Evolutionary conservation across 306 rosid species (phyloP), one percentile per base, ranked within the genome.

Genomic region (Pyrus betulifolia): DNA sequence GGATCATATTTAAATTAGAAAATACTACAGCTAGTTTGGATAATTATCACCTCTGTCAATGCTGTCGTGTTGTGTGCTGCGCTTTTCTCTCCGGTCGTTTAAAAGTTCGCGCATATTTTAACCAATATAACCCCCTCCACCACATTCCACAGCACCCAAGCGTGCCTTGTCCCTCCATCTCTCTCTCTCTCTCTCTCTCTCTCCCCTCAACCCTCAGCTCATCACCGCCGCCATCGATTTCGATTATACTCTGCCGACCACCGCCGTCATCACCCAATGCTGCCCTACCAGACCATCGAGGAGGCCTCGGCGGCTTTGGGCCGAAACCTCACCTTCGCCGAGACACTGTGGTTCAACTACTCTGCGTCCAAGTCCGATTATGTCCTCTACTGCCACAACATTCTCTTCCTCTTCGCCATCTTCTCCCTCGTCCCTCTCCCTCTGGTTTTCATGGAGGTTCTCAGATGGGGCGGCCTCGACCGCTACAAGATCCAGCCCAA

Each of bases 271-370:
- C 25, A 12, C 54, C 18, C 45, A 40, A 95, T 95, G 99, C 33
- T 95, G 68, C 93, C 97, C 4, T 95, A 89, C 64, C 78, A 44
- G 2, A 83, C 93, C 5, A 44, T 89, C 4, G 69, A 66, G 10
- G 92, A 84, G 21, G 99, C 97, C 13, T 33, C 84, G 83, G 75
- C 78, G 17, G 83, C 85, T 13, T 86, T 91, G 18, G 87, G 91
- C 51, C 87, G 93, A 22, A 87, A 86, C 72, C 89, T 93, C 69
- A 89, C 91, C 27, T 60, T 42, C 23, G 84, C 80, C 31, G 96
- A 93, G 85, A 87, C 88, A 22, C 44, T 91, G 11, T 93, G 98
- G 98, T 89, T 89, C 85, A 86, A 86, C 25, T 93, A 93, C 89
- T 91, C 98, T 0, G 90, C 89, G 15, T 19, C 61, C 5, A 89